Evolutionary conservation across 768 basidiomycete species (phyloP).

Genomic region (Amanita pseudoporphyria): DNA sequence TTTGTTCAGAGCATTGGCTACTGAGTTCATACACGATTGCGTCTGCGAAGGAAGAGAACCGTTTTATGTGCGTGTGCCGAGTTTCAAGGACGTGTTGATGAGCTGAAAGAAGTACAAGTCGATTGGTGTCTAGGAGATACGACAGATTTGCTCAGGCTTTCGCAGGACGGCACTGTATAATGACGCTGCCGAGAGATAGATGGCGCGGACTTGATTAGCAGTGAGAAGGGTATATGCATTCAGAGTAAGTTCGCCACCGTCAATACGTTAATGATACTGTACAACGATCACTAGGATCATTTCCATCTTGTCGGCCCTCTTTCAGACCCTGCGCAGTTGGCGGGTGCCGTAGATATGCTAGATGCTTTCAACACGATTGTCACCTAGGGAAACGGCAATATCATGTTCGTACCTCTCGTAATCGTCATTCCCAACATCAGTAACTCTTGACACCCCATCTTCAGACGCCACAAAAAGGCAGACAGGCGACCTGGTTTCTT

Average conservation of each 20-base stretch:
- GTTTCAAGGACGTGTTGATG: not conserved
- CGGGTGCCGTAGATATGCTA: slow-evolving; percentile 22
- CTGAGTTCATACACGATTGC: slow-evolving; percentile 33
- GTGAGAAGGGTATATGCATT: slow-evolving; percentile 32
- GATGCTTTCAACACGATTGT: slow-evolving; percentile 41
- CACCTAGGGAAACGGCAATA: slow-evolving; percentile 31
- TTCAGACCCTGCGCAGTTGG: slow-evolving; percentile 34
- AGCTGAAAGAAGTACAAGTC: slow-evolving; percentile 23
- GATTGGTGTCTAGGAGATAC: slow-evolving; percentile 52
- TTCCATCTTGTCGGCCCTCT: slow-evolving; percentile 40
- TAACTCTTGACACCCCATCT: not conserved
- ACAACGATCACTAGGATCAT: slow-evolving; percentile 29
- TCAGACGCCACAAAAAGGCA: slow-evolving; percentile 19
- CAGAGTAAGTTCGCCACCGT: slow-evolving; percentile 22
- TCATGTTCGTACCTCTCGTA: slow-evolving; percentile 24
- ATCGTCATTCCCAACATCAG: not conserved
- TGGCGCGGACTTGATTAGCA: slow-evolving; percentile 21
- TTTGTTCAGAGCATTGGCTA: slow-evolving; percentile 35
- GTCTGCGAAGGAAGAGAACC: slow-evolving; percentile 20
- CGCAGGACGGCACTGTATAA: slow-evolving; percentile 37
- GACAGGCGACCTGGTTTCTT: slow-evolving; percentile 36
- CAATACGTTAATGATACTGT: not conserved
- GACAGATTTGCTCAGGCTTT: slow-evolving; percentile 35
- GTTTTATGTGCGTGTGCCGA: slow-evolving; percentile 21
- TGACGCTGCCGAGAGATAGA: slow-evolving; percentile 35